phyloP scores from a whole-genome alignment of 164 flowering plant genomes.

The Sedum album region DNA sequence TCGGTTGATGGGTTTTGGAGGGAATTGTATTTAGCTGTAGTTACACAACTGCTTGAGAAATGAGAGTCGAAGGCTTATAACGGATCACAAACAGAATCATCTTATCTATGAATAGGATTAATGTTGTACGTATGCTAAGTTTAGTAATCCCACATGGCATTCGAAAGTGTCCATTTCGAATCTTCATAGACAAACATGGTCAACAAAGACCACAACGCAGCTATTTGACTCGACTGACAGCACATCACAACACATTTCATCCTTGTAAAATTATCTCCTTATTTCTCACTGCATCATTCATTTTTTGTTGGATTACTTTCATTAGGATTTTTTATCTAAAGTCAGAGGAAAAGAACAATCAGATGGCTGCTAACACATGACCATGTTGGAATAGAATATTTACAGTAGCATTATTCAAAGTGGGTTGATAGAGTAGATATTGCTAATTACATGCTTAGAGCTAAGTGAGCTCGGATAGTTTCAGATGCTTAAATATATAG shows the following conservation, averaged over 20 bases:
- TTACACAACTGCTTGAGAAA: neutral
- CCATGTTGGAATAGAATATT: too few relatives aligned
- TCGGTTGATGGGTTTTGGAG: neutral
- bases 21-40: neutral
- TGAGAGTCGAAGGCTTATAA: neutral
- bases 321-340: too few relatives aligned
- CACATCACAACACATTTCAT: neutral
- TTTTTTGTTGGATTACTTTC: neutral
- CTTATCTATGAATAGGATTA: neutral
- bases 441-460: too few relatives aligned
- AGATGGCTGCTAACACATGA: too few relatives aligned
- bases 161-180: neutral
- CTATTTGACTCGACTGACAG: neutral
- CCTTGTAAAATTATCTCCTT: neutral
- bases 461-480: too few relatives aligned
- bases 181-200: neutral
- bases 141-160: neutral
- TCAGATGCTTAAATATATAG: too few relatives aligned
- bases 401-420: too few relatives aligned
- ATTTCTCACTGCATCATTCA: neutral
- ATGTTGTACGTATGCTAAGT: neutral
- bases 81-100: conserved; percentile 2
- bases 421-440: too few relatives aligned
- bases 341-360: neutral
- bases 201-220: neutral